Evolutionary conservation across 2,329 filamentous ascomycete genomes (phyloP), one percentile per base, ranked within the genome.

Genomic region (Pseudogymnoascus sp.): DNA sequence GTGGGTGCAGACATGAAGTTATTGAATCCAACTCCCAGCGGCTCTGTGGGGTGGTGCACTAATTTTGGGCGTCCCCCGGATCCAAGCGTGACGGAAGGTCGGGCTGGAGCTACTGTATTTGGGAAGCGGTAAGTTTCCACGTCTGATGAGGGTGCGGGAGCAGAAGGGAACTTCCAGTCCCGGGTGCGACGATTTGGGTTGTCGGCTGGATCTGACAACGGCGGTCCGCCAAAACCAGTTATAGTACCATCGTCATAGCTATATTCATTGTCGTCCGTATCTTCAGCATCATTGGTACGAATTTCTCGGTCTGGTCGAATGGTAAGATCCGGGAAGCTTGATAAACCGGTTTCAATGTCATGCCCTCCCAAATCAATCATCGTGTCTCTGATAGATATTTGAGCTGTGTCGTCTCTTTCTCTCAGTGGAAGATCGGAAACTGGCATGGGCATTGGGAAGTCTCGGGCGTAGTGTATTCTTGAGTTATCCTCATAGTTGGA

Each of bases 401-500:
- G 69, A 71, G 71, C 75, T 45, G 81, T 82, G 67, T 85, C 79
- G 63, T 87, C 79, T 27, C 84, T 77, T 39, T 59, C 58, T 13
- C 58, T 59, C 1, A 87, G 72, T 0, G 84, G 84, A 6, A 87
- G 75, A 68, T 87, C 84, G 0, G 83, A 85, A 7, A 67, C 67
- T 3, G 72, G 74, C 0, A 75, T 55, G 13, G 21, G 8, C 52
- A 62, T 73, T 1, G 76, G 75, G 27, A 78, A 74, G 0, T 72
- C 73, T 35, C 74, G 75, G 15, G 82, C 81, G 67, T 87, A 87
- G 67, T 87, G 86, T 40, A 76, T 77, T 31, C 82, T 77, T 15
- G 83, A 84, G 65, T 87, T 87, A 63, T 87, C 84, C 25, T 85
- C 80, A 65, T 87, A 87, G 64, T 80, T 85, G 1, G 83, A 83